A percentile compares a stretch with the other conserved stretches of the same genome.
These are phyloP conservation scores for Caryopteris hybrid DNA, from an alignment of 305 asterid genomes.

Conservation along the genomic window DNA sequence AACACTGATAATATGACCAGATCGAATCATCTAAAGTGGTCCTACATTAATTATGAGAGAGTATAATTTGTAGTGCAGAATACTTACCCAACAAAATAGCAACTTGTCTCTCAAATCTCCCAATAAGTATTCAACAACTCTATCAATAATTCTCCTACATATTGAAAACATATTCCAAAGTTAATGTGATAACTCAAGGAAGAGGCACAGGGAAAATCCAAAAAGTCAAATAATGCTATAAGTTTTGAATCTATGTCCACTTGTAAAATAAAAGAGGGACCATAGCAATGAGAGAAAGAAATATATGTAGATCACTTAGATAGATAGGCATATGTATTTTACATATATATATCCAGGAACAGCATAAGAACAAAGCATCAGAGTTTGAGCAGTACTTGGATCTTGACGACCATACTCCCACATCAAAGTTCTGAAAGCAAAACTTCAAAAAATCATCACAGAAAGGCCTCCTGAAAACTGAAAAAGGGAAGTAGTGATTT, in stretches of 20 bases:
- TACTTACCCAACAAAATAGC: conserved; percentile 83
- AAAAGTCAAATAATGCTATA: neutral
- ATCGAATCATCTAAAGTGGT: neutral
- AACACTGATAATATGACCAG: neutral
- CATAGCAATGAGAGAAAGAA: neutral
- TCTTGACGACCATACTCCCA: conserved; percentile 92
- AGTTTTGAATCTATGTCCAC: neutral
- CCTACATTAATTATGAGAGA: neutral
- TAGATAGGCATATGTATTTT: neutral
- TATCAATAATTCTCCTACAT: conserved; percentile 57
- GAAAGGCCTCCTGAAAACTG: conserved; percentile 91
- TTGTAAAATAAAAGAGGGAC: neutral
- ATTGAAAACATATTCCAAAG: conserved; percentile 15
- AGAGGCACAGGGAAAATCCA: neutral
- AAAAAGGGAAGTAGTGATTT: conserved; percentile 20
- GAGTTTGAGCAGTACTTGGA: conserved; percentile 46
- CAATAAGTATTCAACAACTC: conserved; percentile 69
- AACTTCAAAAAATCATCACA: conserved; percentile 76
- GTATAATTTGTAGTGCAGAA: neutral
- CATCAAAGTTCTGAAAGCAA: conserved; percentile 75
- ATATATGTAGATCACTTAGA: neutral
- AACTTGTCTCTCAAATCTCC: conserved; percentile 54
- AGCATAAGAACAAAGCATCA: neutral
- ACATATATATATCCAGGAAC: neutral
- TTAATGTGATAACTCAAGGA: conserved; percentile 14